A percentile compares a stretch with the other conserved stretches of the same genome.
Conservation (phyloP, 768 basidiomycete species). For the Epithele typhae region DNA sequence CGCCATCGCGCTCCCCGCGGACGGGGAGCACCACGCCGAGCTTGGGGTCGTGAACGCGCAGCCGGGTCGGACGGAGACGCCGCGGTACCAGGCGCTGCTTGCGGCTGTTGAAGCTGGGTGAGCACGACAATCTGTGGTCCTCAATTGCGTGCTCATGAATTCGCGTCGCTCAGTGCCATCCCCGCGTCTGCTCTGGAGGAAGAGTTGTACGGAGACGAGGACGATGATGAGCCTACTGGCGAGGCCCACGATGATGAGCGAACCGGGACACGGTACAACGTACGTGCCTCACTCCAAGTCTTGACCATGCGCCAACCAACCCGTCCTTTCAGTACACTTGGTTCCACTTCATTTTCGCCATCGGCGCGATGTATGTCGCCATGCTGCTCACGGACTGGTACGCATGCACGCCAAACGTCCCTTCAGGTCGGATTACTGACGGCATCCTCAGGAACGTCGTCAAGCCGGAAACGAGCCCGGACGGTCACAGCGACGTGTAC, state of each 20-base stretch:
- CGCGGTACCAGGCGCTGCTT: conserved; percentile 88
- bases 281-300: conserved; percentile 31
- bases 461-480: conserved; percentile 40
- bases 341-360: conserved; percentile 98
- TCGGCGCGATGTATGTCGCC: conserved; percentile 96
- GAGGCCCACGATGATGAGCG: conserved; percentile 90
- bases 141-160: too few relatives aligned
- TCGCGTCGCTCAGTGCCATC: conserved; percentile 61
- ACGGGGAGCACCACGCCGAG: conserved; percentile 56
- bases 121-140: conserved; percentile 10
- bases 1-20: conserved; percentile 56
- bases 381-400: conserved; percentile 97
- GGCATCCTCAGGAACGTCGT: conserved; percentile 63
- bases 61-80: conserved; percentile 78
- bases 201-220: conserved; percentile 67
- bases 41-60: conserved; percentile 77
- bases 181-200: conserved; percentile 87
- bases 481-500: conserved; percentile 72
- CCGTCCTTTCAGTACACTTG: conserved; percentile 72
- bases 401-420: conserved; percentile 27
- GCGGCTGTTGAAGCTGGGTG: conserved; percentile 97
- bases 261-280: conserved; percentile 91
- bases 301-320: too few relatives aligned
- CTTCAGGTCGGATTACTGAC: too few relatives aligned
- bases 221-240: conserved; percentile 69